phyloP scores from a whole-genome alignment of 768 basidiomycete species.

The Psilocybe sp. region DNA sequence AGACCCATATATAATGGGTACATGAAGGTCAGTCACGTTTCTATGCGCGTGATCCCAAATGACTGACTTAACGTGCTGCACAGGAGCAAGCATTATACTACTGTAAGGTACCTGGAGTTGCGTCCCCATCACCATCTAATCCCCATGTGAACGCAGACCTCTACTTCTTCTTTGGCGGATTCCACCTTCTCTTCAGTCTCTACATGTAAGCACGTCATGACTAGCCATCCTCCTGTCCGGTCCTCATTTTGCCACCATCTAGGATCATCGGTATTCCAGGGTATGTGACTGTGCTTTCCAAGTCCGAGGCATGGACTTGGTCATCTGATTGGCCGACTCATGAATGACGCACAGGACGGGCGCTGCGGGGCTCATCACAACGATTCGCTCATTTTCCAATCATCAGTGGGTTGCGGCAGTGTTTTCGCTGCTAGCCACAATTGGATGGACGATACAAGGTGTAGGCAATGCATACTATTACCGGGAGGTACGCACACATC shows the following conservation, averaged over 20 bases:
- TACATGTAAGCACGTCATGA: constrained; percentile 68
- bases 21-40: constrained; percentile 69
- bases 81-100: constrained; percentile 94
- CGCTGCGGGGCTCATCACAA: constrained; percentile 93
- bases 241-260: constrained; percentile 27
- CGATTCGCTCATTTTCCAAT: constrained; percentile 73
- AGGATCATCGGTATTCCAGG: constrained; percentile 94
- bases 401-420: constrained; percentile 78
- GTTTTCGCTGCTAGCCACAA: constrained; percentile 75
- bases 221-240: constrained; percentile 21
- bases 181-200: constrained; percentile 88
- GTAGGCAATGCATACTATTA: constrained; percentile 79
- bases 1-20: constrained; percentile 97
- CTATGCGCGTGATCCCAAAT: constrained; percentile 13
- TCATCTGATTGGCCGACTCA: constrained; percentile 14
- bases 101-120: constrained; percentile 52
- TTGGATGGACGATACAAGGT: constrained; percentile 88
- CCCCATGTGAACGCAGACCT: constrained; percentile 58
- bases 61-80: constrained; percentile 19
- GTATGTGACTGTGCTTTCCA: constrained; percentile 34
- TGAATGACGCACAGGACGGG: constrained; percentile 61
- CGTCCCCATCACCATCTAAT: constrained; percentile 22
- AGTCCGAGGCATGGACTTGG: constrained; percentile 30
- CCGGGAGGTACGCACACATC: constrained; percentile 54
- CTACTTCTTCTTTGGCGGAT: constrained; percentile 96